Evolutionary conservation across 176 grass and related monocot species (phyloP).

Genomic region (Cymbopogon citratus): DNA sequence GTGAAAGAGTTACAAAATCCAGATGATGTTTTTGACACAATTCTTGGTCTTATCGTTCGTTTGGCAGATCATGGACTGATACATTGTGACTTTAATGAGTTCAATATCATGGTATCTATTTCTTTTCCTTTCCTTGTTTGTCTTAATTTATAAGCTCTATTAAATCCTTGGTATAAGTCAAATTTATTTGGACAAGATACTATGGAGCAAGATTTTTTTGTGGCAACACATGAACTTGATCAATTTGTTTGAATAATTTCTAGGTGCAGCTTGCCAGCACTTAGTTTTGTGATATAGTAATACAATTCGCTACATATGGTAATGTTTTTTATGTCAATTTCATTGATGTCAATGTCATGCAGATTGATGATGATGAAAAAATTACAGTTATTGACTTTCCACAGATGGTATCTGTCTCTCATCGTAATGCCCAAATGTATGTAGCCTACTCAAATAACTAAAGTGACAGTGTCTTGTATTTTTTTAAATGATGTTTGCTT

Average conservation of each 20-base stretch:
- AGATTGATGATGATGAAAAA: constrained; percentile 89
- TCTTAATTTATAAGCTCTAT: background rate
- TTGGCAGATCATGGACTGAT: constrained; percentile 96
- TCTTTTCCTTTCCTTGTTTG: background rate
- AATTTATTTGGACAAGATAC: background rate
- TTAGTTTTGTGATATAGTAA: background rate
- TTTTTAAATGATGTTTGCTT: background rate
- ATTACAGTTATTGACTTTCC: constrained; percentile 94
- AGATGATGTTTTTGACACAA: constrained; percentile 85
- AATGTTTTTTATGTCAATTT: background rate
- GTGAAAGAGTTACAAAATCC: constrained; percentile 71
- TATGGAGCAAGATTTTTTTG: background rate
- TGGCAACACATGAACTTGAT: background rate
- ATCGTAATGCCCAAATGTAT: constrained; percentile 97
- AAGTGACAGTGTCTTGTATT: background rate
- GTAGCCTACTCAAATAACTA: constrained; percentile 8
- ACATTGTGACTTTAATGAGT: constrained; percentile 99
- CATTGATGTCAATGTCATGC: constrained; percentile 14
- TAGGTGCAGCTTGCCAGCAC: background rate
- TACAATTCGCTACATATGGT: background rate
- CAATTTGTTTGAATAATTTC: background rate
- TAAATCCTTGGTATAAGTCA: background rate
- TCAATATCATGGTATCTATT: constrained; percentile 89
- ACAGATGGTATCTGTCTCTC: constrained; percentile 96
- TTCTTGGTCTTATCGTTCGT: constrained; percentile 76